Base-by-base conservation (phyloP, 805 yeast species). In the Ogataea degrootiae region DNA sequence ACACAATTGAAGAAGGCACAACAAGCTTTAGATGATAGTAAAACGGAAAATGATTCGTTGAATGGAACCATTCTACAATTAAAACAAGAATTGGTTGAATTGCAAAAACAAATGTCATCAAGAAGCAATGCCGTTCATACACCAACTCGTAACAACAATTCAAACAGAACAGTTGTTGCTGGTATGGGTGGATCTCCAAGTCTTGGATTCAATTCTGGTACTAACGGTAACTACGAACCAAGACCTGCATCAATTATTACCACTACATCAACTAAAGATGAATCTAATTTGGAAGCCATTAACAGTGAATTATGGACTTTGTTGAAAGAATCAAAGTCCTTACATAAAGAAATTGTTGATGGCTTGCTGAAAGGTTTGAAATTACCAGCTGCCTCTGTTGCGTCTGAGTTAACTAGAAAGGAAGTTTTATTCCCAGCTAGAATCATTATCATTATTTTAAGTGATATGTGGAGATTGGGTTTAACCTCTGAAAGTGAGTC, bases 381-480 rank as follows among this genome's bases (percentile, higher is more conserved):
- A 67, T 81, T 91, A 45, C 97, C 98, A 40, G 80, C 83, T 36
- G 85, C 96, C 21, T 86, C 89, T 50, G 88, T 86, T 42, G 90
- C 94, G 39, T 84, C 88, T 41, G 88, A 83, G 59, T 73, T 89
- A 54, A 82, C 91, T 15, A 79, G 88, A 62, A 89, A 90, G 62
- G 98, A 94, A 65, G 96, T 92, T 11, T 74, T 94, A 46, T 94
- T 90, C 82, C 99, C 99, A 26, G 94, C 97, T 1, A 82, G 97
- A 73, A 88, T 94, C 55, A 82, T 94, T 60, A 92, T 94, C 60
- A 85, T 94, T 55, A 85, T 92, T 34, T 74, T 92, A 54, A 84
- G 95, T 60, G 99, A 94, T 67, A 90, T 94, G 98, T 94, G 99
- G 99, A 80, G 98, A 69, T 75, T 92, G 42, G 98, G 98, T 2